Evolutionary conservation across 148 eudicot species (phyloP).

Genomic region (Cornus suecica): DNA sequence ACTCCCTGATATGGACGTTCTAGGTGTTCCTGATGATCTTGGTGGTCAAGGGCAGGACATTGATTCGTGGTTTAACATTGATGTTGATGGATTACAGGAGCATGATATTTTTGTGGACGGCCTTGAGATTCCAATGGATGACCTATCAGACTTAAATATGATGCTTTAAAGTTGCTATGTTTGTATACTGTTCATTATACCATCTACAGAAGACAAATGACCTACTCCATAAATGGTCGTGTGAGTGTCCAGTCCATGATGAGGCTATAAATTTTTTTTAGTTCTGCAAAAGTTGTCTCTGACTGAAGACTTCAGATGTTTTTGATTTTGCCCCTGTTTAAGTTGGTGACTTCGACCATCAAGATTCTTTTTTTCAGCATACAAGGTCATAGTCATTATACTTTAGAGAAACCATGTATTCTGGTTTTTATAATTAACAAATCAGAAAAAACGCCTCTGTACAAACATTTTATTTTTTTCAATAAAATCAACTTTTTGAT

Average conservation of each 20-base stretch:
- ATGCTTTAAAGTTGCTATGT: slow-evolving; percentile 44
- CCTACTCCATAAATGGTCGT: slow-evolving; percentile 28
- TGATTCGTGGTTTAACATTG: slow-evolving; percentile 76
- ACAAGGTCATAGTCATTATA: slow-evolving; percentile 31
- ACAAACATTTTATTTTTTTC: slow-evolving; percentile 36
- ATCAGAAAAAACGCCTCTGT: slow-evolving; percentile 35
- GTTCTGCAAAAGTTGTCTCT: slow-evolving; percentile 26
- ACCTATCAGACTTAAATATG: slow-evolving; percentile 62
- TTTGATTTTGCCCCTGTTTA: slow-evolving; percentile 30
- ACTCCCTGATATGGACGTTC: slow-evolving; percentile 50
- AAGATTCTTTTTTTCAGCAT: slow-evolving; percentile 32
- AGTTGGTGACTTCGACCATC: slow-evolving; percentile 36
- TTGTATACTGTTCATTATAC: slow-evolving; percentile 41
- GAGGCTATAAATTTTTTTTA: slow-evolving; percentile 45
- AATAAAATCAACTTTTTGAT: slow-evolving; percentile 29
- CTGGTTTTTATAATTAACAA: slow-evolving; percentile 44
- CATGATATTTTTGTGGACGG: slow-evolving; percentile 43
- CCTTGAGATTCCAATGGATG: slow-evolving; percentile 86
- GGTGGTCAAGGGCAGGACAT: slow-evolving; percentile 60
- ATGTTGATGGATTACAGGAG: slow-evolving; percentile 62
- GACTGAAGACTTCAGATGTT: slow-evolving; percentile 19
- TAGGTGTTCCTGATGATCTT: slow-evolving; percentile 50
- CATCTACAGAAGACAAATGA: slow-evolving; percentile 29
- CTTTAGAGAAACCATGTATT: slow-evolving; percentile 36
- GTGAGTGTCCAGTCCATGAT: slow-evolving; percentile 18